phyloP scores from a whole-genome alignment of 352 stramenopile genomes.

The Pythium sp. region DNA sequence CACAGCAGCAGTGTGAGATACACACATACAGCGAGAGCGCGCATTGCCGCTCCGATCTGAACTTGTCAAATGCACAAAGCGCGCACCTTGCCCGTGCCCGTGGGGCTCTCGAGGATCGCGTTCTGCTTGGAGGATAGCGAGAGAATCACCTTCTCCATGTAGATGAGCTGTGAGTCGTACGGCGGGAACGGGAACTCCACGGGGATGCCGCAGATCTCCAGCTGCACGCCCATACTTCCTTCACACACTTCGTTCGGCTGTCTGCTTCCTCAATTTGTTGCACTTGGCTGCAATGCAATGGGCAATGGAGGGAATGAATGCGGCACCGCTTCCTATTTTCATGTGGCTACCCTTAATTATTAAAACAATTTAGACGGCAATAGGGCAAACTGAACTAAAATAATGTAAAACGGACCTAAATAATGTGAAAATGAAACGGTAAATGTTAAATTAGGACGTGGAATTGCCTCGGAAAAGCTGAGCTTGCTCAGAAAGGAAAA shows the following conservation, averaged over 20 bases:
- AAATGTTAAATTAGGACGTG: not conserved
- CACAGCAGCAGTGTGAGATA: not conserved
- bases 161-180: slow-evolving; percentile 96
- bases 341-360: not conserved
- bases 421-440: not conserved
- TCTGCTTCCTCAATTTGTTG: slow-evolving; percentile 9
- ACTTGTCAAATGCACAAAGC: not conserved
- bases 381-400: not conserved
- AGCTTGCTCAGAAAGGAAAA: not conserved
- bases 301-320: not conserved
- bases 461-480: not conserved
- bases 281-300: not conserved
- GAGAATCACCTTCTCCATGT: slow-evolving; percentile 96
- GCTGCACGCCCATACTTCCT: slow-evolving; percentile 30
- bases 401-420: not conserved
- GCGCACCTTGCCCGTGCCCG: slow-evolving; percentile 94
- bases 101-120: slow-evolving; percentile 97
- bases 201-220: slow-evolving; percentile 84
- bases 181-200: slow-evolving; percentile 97
- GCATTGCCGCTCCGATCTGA: not conserved
- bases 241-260: not conserved
- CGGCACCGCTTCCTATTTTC: slow-evolving; percentile 5
- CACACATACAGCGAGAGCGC: not conserved
- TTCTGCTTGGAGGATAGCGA: slow-evolving; percentile 91
- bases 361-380: not conserved